Base-by-base conservation (phyloP, 2,329 filamentous ascomycete species). In the Kalmusia sp. region DNA sequence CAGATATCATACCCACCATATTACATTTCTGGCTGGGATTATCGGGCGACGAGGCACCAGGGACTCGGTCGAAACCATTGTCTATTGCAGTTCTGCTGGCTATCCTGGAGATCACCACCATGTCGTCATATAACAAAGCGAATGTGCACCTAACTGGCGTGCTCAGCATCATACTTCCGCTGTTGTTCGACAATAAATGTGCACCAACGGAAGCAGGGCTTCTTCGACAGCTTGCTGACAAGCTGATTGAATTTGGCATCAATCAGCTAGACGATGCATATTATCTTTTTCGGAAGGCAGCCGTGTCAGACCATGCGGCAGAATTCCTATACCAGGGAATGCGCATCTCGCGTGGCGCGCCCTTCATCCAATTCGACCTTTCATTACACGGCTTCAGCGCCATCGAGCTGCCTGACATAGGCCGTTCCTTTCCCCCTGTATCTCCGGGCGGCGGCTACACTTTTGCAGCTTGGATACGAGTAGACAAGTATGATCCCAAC, bases 281-380 rank as follows among this genome's bases (percentile, higher is more conserved):
- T 65, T 87, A 88, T 55, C 81, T 99, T 15, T 88, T 87, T 68
- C 79, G 77, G n/a, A 77, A 79, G 51, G 84, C 86, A 11, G 78
- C 79, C 46, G 70, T 73, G 3, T 83, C 80, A 34, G 74, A 80
- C 6, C 69, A 77, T 39, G 80, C 82, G 30, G 80, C 90, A 11
- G 84, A 88, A 44, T 95, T 96, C 67, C 79, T 91, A 6, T 79
- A 96, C 17, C 83, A 87, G 47, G 88, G 90, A 70, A 85, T 96
- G 60, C 86, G 87, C 58, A 82, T 82, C 43, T 92, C 93, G 54
- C 87, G 88, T 59, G 85, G 87, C 12, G 92, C 95, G 5, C 86
- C 93, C 0, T 93, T 91, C 71, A 89, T 99, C 62, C 92, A 98
- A 64, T 98, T 99, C 74, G 95, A 99, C 71, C 81, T 99, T 19